These are phyloP conservation scores for Peronospora farinosa DNA, from an alignment of 352 stramenopile species.

Conservation along the genomic window DNA sequence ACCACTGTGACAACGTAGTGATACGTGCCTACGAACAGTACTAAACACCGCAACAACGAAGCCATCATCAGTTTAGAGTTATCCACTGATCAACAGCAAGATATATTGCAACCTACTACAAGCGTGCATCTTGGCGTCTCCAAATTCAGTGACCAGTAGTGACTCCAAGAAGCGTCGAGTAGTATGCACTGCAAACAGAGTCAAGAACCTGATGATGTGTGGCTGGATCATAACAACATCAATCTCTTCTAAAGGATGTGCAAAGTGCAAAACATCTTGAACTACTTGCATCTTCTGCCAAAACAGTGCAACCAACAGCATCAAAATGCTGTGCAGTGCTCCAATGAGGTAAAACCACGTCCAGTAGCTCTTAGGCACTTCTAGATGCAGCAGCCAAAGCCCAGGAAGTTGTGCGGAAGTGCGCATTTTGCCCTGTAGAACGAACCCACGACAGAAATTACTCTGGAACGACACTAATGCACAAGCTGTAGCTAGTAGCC, in stretches of 20 bases:
- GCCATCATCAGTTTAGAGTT: constrained; percentile 7
- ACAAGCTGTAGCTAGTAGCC: constrained; percentile 22
- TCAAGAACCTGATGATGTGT: constrained; percentile 39
- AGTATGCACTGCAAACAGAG: constrained; percentile 50
- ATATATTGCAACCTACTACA: constrained; percentile 25
- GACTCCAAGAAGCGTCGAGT: constrained; percentile 55
- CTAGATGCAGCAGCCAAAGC: constrained; percentile 28
- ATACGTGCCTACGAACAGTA: constrained; percentile 46
- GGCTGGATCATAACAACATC: constrained; percentile 26
- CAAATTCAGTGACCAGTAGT: constrained; percentile 59
- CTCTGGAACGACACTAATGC: constrained; percentile 34
- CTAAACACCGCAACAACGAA: constrained; percentile 14
- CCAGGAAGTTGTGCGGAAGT: constrained; percentile 24
- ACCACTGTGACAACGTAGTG: constrained; percentile 56
- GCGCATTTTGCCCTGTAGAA: constrained; percentile 41
- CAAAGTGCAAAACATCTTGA: constrained; percentile 31
- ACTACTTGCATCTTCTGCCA: constrained; percentile 27
- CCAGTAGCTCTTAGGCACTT: constrained; percentile 54
- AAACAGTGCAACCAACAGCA: constrained; percentile 27
- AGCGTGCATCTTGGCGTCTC: constrained; percentile 54
- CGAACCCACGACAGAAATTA: constrained; percentile 34
- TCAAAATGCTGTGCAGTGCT: constrained; percentile 36
- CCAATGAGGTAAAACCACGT: constrained; percentile 72
- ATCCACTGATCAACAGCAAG: background rate
- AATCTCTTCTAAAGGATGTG: constrained; percentile 19